These are phyloP conservation scores for Daedalea quercina DNA, from an alignment of 768 basidiomycete genomes.

Conservation along the genomic window DNA sequence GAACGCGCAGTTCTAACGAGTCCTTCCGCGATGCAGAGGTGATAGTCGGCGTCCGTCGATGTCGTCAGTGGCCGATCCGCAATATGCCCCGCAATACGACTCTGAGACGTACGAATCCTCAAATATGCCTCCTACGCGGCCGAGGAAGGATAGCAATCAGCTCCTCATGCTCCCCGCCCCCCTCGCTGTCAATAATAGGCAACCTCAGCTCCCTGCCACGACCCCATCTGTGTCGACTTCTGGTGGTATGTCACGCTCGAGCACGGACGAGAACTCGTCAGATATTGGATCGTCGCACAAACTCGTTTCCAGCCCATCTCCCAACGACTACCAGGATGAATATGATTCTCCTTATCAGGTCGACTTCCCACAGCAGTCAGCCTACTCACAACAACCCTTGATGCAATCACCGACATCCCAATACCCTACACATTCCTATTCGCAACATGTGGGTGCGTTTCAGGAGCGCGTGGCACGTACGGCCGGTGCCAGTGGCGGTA, in stretches of 20 bases:
- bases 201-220: constrained; percentile 28
- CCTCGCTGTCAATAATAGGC: constrained; percentile 50
- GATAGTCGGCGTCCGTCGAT: constrained; percentile 62
- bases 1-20: not conserved
- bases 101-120: constrained; percentile 58
- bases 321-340: constrained; percentile 13
- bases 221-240: constrained; percentile 35
- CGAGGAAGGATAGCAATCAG: constrained; percentile 62
- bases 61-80: constrained; percentile 73
- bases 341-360: constrained; percentile 8
- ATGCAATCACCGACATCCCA: not conserved
- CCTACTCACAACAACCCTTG: not conserved
- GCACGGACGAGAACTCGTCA: constrained; percentile 33
- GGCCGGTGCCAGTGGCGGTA: constrained; percentile 29
- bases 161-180: constrained; percentile 73
- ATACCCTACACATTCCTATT: not conserved
- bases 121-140: constrained; percentile 35
- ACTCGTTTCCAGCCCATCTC: constrained; percentile 29
- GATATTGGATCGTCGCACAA: constrained; percentile 38
- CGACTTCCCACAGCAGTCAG: not conserved
- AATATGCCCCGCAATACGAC: constrained; percentile 45
- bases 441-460: constrained; percentile 18
- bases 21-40: constrained; percentile 11
- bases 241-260: constrained; percentile 36
- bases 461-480: constrained; percentile 35